Evolutionary conservation across 2,329 filamentous ascomycete genomes (phyloP), one percentile per base, ranked within the genome.

Genomic region (Neonectria magnoliae): DNA sequence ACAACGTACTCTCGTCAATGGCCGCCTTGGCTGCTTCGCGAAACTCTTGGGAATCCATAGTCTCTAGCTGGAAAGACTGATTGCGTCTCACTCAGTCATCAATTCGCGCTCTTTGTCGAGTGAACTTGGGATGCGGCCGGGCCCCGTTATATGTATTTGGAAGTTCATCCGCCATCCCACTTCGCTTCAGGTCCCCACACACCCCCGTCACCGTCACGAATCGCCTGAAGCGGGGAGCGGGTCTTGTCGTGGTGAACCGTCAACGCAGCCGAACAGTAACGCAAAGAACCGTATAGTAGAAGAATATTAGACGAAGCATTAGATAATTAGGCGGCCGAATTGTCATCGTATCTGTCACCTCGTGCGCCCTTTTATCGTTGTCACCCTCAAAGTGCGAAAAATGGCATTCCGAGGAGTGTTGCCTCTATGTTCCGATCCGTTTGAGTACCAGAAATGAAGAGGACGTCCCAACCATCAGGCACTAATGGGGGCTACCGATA

Each of bases 1-100:
- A 38, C 36, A 38, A 82, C 89, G 76, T 81, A 94, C 93, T 97
- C 64, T 97, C 92, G 70, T 97, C 92, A 76, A 97, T 89, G 65
- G 91, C 91, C 62, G 90, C 87, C 68, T 93, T 88, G 48, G 93
- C 94, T 68, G 93, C 93, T 65, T 88, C 82, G 68, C 89, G 87
- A 79, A 97, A 98, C 73, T 95, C 88, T 60, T 90, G 83, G 29
- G 90, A 89, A 75, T 97, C 89, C 94, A 97, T 97, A 14, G 9
- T 31, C 10, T 33, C 10, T 13, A 4, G 2, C 9, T 4, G 10
- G 29, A 8, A 29, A 27, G 16, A 6, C 38, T 18, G n/a, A 20
- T 1, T 31, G 4, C n/a, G 29, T 18, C 29, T 20, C 29, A 8
- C 48, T 51, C 18, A 4, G 16, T 31, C 20, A 9, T 8, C 16